Evolutionary conservation across 2,329 filamentous ascomycete genomes (phyloP).

Genomic region (Penicillium sp.): DNA sequence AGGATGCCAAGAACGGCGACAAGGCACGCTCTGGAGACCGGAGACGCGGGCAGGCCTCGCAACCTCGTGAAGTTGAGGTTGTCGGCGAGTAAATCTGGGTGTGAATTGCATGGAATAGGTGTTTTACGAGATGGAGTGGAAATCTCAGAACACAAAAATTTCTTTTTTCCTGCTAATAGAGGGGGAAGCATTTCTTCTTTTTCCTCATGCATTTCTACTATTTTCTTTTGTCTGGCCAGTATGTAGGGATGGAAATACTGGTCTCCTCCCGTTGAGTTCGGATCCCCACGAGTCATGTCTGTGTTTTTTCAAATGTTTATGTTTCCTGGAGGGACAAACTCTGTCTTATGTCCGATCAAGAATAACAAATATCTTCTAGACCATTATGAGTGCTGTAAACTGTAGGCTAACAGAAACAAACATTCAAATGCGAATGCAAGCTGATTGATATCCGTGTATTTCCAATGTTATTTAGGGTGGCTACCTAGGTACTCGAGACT

Average conservation of each 20-base stretch:
- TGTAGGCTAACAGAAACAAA: no score
- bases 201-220: slow-evolving; percentile 17
- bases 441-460: no score
- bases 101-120: slow-evolving; percentile 18
- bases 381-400: neutral
- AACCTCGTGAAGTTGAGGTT: slow-evolving; percentile 36
- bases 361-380: slow-evolving; percentile 15
- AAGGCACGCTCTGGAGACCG: slow-evolving; percentile 29
- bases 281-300: slow-evolving; percentile 28
- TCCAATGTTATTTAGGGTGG: no score
- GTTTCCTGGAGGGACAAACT: slow-evolving; percentile 17
- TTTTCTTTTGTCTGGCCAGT: slow-evolving; percentile 16
- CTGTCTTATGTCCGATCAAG: slow-evolving; percentile 16
- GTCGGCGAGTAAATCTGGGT: slow-evolving; percentile 24
- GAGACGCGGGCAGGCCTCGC: slow-evolving; percentile 29
- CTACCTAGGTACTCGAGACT: neutral
- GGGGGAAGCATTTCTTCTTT: slow-evolving; percentile 10
- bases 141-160: slow-evolving; percentile 21
- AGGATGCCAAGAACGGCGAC: slow-evolving; percentile 28
- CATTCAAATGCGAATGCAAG: no score
- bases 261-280: slow-evolving; percentile 19
- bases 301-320: slow-evolving; percentile 21
- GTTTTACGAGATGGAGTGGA: slow-evolving; percentile 19
- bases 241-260: slow-evolving; percentile 22
- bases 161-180: slow-evolving; percentile 21